Conservation (phyloP, 805 yeast genomes). For the Tetrapisispora iriomotensis region DNA sequence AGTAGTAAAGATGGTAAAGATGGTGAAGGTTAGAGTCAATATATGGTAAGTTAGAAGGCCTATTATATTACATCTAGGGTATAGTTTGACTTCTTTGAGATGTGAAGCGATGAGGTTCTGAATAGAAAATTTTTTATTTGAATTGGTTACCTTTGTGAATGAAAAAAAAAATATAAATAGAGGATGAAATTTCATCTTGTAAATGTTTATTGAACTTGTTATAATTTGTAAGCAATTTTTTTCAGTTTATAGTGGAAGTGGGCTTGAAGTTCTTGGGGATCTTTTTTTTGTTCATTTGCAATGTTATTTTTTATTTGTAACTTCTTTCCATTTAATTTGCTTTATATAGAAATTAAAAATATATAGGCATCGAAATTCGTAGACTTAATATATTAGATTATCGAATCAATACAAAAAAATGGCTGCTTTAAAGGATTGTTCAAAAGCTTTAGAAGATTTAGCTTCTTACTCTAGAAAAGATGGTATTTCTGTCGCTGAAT, state of each 20-base stretch:
- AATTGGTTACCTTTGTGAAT: too few species aligned
- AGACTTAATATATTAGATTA: too few species aligned
- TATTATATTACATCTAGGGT: background rate
- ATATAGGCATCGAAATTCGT: background rate
- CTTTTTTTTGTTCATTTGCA: background rate
- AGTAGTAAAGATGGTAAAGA: background rate
- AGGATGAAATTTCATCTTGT: background rate
- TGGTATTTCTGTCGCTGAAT: slow-evolving; percentile 72
- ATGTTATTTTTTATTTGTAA: background rate
- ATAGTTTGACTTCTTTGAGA: too few species aligned
- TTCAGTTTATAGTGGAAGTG: slow-evolving; percentile 1
- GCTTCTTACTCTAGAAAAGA: slow-evolving; percentile 60
- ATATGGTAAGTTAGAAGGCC: background rate
- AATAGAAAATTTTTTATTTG: background rate
- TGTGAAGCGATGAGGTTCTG: slow-evolving; percentile 1
- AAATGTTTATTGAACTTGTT: background rate
- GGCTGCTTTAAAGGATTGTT: slow-evolving; percentile 30
- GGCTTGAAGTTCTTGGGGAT: slow-evolving; percentile 3
- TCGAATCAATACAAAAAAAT: slow-evolving; percentile 4
- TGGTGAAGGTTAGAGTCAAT: background rate
- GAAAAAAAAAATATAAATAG: slow-evolving; percentile 4
- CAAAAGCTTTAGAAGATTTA: slow-evolving; percentile 62
- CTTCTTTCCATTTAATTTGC: background rate
- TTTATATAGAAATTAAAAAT: background rate
- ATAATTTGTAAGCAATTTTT: too few species aligned